Conservation (phyloP, 164 flowering plant species). For the Magnolia sinica region DNA sequence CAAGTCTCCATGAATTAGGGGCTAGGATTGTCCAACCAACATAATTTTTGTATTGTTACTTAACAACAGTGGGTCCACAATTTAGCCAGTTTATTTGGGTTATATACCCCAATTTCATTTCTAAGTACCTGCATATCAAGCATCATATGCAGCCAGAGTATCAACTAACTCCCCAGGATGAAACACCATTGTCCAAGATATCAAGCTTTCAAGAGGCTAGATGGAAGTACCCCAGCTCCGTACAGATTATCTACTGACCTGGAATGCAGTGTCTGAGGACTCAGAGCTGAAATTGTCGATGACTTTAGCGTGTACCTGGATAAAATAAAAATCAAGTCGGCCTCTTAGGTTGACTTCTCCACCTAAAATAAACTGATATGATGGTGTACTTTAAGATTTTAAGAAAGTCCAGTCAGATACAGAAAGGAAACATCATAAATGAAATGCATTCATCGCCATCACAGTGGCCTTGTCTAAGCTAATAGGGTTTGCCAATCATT, state of each 20-base stretch:
- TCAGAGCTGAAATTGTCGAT: slow-evolving; percentile 50
- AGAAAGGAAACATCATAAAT: neutral
- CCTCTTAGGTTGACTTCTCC: neutral
- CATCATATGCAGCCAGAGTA: too few relatives aligned
- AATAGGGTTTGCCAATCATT: neutral
- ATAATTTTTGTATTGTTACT: too few relatives aligned
- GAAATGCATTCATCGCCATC: neutral
- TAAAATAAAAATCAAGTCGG: neutral
- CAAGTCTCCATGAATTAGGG: too few relatives aligned
- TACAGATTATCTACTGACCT: slow-evolving; percentile 9
- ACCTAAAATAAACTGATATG: neutral
- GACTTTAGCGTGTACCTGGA: slow-evolving; percentile 63
- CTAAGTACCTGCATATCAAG: too few relatives aligned
- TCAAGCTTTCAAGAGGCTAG: too few relatives aligned
- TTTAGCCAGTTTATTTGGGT: too few relatives aligned
- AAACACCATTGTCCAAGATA: too few relatives aligned
- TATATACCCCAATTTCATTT: too few relatives aligned
- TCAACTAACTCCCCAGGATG: too few relatives aligned
- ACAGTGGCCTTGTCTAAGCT: neutral
- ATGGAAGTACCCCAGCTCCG: too few relatives aligned
- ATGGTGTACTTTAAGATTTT: neutral
- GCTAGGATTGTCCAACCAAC: too few relatives aligned
- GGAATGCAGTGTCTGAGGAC: slow-evolving; percentile 22
- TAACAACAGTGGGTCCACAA: too few relatives aligned
- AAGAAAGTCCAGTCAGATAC: neutral